Percentiles rank a stretch among this genome's conserved stretches.
phyloP scores from a whole-genome alignment of 129 eudicot species.

The Flaveria linearis region DNA sequence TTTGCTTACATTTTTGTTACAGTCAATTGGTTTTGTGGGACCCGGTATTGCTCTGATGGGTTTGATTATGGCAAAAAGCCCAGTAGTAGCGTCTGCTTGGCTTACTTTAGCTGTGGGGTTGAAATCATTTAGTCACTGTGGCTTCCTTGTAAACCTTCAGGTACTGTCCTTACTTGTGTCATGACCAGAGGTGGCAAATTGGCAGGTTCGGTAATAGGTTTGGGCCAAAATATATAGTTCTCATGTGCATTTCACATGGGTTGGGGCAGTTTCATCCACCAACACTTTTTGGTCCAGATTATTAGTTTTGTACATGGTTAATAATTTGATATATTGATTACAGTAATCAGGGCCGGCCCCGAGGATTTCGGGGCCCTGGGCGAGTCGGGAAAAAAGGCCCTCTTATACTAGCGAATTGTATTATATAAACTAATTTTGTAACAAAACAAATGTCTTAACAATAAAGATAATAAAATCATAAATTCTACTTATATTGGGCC shows the following conservation, averaged over 20 bases:
- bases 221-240: neutral
- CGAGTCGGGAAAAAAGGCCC: too few relatives aligned
- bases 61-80: slow-evolving; percentile 67
- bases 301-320: neutral
- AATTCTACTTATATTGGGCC: too few relatives aligned
- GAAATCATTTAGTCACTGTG: slow-evolving; percentile 91
- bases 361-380: too few relatives aligned
- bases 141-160: slow-evolving; percentile 98
- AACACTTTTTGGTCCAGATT: neutral
- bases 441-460: too few relatives aligned
- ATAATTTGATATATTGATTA: neutral
- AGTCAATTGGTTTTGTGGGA: slow-evolving; percentile 91
- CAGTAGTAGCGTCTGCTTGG: slow-evolving; percentile 86
- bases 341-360: too few relatives aligned
- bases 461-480: too few relatives aligned
- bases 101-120: slow-evolving; percentile 91
- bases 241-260: neutral
- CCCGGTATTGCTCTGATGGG: slow-evolving; percentile 90
- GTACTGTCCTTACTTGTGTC: slow-evolving; percentile 36
- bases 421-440: too few relatives aligned
- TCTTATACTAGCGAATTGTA: too few relatives aligned
- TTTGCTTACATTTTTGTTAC: slow-evolving; percentile 25
- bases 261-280: neutral
- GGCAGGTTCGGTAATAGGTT: neutral
- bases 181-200: slow-evolving; percentile 5